Percentiles rank a stretch among this genome's conserved stretches.
Conservation (phyloP, 2,329 filamentous ascomycete genomes). For the Neophaeococcomyces mojaviensis region DNA sequence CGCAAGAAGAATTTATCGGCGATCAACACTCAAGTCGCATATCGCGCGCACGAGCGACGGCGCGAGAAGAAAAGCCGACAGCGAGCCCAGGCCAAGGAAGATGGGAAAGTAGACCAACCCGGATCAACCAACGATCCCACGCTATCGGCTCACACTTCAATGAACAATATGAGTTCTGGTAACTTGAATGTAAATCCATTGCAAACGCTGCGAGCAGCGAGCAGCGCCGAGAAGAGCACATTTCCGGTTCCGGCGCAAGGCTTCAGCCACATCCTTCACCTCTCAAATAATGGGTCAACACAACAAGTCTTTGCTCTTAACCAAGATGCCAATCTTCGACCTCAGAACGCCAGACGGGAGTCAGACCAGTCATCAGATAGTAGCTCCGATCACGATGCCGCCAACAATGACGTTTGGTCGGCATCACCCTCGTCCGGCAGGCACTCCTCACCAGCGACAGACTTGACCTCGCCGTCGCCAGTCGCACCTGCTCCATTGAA, state of each 20-base stretch:
- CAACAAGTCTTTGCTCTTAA: not conserved
- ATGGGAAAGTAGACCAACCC: conserved; percentile 1
- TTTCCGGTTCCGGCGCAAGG: not conserved
- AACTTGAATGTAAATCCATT: not conserved
- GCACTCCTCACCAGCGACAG: conserved; percentile 5
- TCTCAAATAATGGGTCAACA: not conserved
- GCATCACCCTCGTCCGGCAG: conserved; percentile 1
- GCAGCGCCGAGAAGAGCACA: not conserved
- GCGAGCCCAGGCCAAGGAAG: conserved; percentile 5
- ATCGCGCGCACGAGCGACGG: conserved; percentile 7
- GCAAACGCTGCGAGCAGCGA: too few species aligned
- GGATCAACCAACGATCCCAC: not conserved
- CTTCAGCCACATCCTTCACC: not conserved
- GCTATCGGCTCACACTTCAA: not conserved
- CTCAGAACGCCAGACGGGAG: not conserved
- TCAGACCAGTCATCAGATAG: conserved; percentile 4
- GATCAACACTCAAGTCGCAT: conserved; percentile 9
- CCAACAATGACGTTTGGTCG: conserved; percentile 3
- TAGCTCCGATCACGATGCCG: conserved; percentile 4
- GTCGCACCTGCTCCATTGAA: not conserved
- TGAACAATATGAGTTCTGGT: not conserved
- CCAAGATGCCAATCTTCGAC: not conserved
- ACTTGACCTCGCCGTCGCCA: not conserved
- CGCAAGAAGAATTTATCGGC: conserved; percentile 8
- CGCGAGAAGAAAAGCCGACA: conserved; percentile 9